These are phyloP conservation scores for Xylariales sp. DNA, from an alignment of 2,329 filamentous ascomycete genomes.

Conservation along the genomic window DNA sequence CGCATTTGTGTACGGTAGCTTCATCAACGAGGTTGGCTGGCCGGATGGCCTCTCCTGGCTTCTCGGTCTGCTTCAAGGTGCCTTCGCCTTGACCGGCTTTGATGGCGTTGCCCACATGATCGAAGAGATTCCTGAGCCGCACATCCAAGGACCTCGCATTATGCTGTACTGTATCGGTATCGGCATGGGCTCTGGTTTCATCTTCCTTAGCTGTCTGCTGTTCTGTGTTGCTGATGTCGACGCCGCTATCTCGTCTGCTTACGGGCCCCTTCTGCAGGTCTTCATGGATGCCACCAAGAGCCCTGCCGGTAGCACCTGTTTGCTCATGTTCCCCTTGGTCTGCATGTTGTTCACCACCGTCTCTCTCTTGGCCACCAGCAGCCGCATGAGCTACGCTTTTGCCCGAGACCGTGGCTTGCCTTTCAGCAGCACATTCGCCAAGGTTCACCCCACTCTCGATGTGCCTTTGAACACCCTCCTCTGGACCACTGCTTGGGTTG, in stretches of 20 bases:
- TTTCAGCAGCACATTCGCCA: slow-evolving; percentile 32
- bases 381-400: slow-evolving; percentile 65
- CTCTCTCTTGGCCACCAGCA: slow-evolving; percentile 61
- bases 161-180: slow-evolving; percentile 56
- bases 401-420: slow-evolving; percentile 65
- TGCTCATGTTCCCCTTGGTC: slow-evolving; percentile 63
- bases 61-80: slow-evolving; percentile 48
- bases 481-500: slow-evolving; percentile 54
- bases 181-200: slow-evolving; percentile 56
- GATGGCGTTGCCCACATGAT: slow-evolving; percentile 52
- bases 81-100: slow-evolving; percentile 46
- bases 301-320: slow-evolving; percentile 56
- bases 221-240: slow-evolving; percentile 59
- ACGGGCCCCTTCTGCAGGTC: slow-evolving; percentile 58
- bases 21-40: slow-evolving; percentile 67
- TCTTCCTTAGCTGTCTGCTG: slow-evolving; percentile 59
- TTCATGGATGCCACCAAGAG: slow-evolving; percentile 58
- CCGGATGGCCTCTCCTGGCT: slow-evolving; percentile 61
- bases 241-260: slow-evolving; percentile 47
- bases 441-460: slow-evolving; percentile 55
- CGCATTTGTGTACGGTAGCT: slow-evolving; percentile 61
- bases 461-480: slow-evolving; percentile 64
- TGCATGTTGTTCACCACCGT: slow-evolving; percentile 62
- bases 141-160: slow-evolving; percentile 19
- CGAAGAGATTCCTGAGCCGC: slow-evolving; percentile 52